Base-by-base conservation (phyloP, 441 rosid genomes). In the Cnidoscolus chayamansa region DNA sequence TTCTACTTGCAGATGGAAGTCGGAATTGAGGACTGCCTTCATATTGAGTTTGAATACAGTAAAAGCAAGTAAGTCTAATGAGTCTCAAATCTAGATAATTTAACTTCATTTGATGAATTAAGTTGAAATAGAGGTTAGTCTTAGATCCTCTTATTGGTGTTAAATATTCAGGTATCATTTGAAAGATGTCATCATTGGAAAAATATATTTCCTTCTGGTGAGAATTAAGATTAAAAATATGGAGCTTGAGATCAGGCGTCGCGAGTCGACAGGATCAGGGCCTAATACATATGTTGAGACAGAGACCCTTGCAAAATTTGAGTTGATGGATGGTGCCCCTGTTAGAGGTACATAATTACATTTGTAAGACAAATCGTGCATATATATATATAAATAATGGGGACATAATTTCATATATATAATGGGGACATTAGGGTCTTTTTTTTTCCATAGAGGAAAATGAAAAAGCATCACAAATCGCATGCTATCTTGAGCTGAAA, bases 261-360 rank as follows among this genome's bases (percentile, higher is more conserved):
- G 97, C 72, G 99, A 92, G 82, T 92, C 99, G 55, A 95, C 99
- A 0, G 99, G 99, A 66, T 86, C 96, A 67, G 97, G 99, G 72
- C 83, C 96, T 69, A 93, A 89, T 76, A 95, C 99, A 9, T 93
- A 93, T 70, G 99, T 95, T 12, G 99, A 93, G 84, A 95, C 99
- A 12, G 98, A 95, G 81, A 93, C 98, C 15, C 89, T 95, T 8
- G 98, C 99, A 61, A 95, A 95, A 78, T 95, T 88, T 76, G 99
- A 93, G 83, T 76, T 95, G 80, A 95, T 95, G 98, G 99, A 95
- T 80, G 98, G 99, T 37, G 97, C 97, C 77, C 99, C 99, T 2
- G 96, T 95, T 69, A 87, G 98, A 91, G 99, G 99, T 95, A 85
- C 11, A 17, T 35, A 50, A 2, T 67, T 50, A 4, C 4, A 63